Evolutionary conservation across 2,329 filamentous ascomycete species (phyloP).

Genomic region (Cladosporium sp.): DNA sequence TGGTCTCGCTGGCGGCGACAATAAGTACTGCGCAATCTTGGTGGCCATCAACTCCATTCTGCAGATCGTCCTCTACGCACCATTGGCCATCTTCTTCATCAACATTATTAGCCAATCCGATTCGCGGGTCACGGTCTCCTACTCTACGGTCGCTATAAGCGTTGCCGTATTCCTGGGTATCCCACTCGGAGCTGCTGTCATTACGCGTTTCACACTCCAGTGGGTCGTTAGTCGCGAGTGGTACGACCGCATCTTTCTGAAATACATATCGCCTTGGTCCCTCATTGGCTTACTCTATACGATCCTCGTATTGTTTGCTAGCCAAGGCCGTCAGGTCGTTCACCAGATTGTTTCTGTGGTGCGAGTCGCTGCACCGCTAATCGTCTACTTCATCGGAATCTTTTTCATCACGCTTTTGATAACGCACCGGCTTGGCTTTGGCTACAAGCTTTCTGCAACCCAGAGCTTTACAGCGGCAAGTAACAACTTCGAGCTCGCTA

Average conservation of each 20-base stretch:
- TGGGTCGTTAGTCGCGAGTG: slow-evolving; percentile 47
- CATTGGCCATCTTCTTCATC: slow-evolving; percentile 48
- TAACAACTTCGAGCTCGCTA: slow-evolving; percentile 87
- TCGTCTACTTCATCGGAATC: slow-evolving; percentile 72
- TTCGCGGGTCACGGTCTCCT: slow-evolving; percentile 11
- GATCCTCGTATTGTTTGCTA: slow-evolving; percentile 76
- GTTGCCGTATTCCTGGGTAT: slow-evolving; percentile 78
- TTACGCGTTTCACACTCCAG: slow-evolving; percentile 61
- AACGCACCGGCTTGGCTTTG: slow-evolving; percentile 59
- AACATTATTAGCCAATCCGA: slow-evolving; percentile 47
- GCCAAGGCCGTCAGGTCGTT: slow-evolving; percentile 69
- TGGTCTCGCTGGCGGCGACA: slow-evolving; percentile 64
- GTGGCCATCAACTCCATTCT: slow-evolving; percentile 42
- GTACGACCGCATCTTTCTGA: slow-evolving; percentile 64
- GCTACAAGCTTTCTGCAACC: slow-evolving; percentile 61
- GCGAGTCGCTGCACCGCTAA: slow-evolving; percentile 68
- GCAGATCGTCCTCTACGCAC: slow-evolving; percentile 43
- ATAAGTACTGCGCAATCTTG: slow-evolving; percentile 66
- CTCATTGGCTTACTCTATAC: slow-evolving; percentile 79
- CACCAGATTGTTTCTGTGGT: slow-evolving; percentile 76
- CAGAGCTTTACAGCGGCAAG: slow-evolving; percentile 84
- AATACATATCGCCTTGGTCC: slow-evolving; percentile 62
- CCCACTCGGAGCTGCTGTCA: slow-evolving; percentile 66
- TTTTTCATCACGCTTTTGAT: slow-evolving; percentile 63
- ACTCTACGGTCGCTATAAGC: slow-evolving; percentile 58